These are phyloP conservation scores for Hymenotorrendiella dingleyae DNA, from an alignment of 2,329 filamentous ascomycete genomes.

Conservation along the genomic window DNA sequence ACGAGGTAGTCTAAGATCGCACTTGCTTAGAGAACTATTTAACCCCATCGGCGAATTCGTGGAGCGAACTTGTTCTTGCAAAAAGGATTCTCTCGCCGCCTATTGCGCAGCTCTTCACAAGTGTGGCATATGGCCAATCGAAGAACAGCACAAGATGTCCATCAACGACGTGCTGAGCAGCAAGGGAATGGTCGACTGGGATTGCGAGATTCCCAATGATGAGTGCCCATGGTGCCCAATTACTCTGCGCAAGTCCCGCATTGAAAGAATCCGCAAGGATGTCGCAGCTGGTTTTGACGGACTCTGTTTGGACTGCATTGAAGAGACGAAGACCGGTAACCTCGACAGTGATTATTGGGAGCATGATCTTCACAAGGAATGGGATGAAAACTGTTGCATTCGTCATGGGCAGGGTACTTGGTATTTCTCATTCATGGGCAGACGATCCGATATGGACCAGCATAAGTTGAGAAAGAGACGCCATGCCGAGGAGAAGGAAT, in stretches of 20 bases:
- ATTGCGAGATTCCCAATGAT: background rate
- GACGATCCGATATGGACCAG: no score
- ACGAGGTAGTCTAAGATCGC: background rate
- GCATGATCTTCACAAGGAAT: background rate
- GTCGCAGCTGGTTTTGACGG: background rate
- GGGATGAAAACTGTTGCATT: background rate
- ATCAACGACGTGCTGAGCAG: background rate
- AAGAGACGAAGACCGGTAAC: background rate
- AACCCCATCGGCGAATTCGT: background rate
- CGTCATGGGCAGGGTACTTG: background rate
- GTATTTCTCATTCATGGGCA: background rate
- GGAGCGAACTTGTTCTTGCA: background rate
- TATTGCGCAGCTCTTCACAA: slow-evolving; percentile 12
- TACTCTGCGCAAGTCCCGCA: background rate
- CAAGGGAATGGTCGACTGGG: background rate
- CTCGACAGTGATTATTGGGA: background rate
- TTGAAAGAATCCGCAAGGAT: background rate
- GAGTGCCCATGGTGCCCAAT: background rate
- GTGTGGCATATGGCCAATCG: background rate
- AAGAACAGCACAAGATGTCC: background rate
- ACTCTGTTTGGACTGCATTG: background rate
- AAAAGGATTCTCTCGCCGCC: slow-evolving; percentile 1
- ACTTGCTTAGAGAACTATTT: background rate
- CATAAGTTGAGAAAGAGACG: no score
- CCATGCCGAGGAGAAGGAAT: no score